Base-by-base conservation (phyloP, 2,329 filamentous ascomycete species). In the Paraconiothyrium sp. region DNA sequence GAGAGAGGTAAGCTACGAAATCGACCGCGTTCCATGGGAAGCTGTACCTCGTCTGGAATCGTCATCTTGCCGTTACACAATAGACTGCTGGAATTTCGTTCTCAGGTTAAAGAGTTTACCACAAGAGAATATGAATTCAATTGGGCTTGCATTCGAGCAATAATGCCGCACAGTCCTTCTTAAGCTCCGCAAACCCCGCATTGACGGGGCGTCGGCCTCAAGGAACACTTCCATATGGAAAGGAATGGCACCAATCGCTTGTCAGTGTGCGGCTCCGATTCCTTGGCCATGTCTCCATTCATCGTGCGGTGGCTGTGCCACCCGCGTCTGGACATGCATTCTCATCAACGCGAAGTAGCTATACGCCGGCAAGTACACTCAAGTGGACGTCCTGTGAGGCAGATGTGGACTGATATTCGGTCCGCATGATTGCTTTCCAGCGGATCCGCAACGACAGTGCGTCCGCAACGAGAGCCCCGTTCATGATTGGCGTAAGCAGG, bases 41-140 rank as follows among this genome's bases (percentile, higher is more conserved):
- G 58, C 27, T 50, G 14, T 68, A 75, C 74, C 82, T 93, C 91
- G 61, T 93, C 90, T 39, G 90, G 90, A 65, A 93, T 83, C 67
- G 84, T 87, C 84, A 88, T 89, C 34, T 64, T 76, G 69, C 59
- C 35, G 32, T 24, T 34, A 37, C 20, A 49, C 20, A 43, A 30
- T 41, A 20, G n/a, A 27, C 30, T 56, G 35, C 13, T 10, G 5
- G 34, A 41, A 24, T 22, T 27, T n/a, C 6, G 11, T 35, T 50
- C 27, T 8, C 14, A 24, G 59, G 30, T 30, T 30, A 32, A 43
- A 34, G 58, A 32, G 32, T 35, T 62, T 62, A 73, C 68, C 72
- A 60, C 72, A 76, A 70, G 56, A 71, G 71, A 71, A 56, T 3
- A 60, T 57, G 43, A 68, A 65, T 68, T 72, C 69, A 70, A 74